Conservation (phyloP, 352 stramenopile genomes). For the Pythium aphanidermatum region DNA sequence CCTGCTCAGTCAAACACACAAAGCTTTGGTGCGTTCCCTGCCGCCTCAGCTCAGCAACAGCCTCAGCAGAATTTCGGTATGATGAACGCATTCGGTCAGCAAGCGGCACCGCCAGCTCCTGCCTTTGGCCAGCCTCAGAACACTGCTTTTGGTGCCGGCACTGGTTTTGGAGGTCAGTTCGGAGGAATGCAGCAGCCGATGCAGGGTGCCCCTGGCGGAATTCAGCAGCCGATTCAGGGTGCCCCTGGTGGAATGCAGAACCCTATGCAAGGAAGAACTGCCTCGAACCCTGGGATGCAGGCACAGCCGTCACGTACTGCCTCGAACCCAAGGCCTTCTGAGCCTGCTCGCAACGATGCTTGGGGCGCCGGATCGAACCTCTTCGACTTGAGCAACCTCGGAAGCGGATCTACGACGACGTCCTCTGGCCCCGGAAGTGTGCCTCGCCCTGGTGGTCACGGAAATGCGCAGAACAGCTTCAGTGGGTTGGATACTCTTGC, state of each 20-base stretch:
- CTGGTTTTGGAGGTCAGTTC: slow-evolving; percentile 9
- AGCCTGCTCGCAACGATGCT: slow-evolving; percentile 64
- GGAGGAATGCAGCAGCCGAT: slow-evolving; percentile 12
- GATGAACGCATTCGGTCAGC: slow-evolving; percentile 38
- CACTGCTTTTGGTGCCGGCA: slow-evolving; percentile 22
- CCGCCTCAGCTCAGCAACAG: slow-evolving; percentile 9
- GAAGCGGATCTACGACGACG: slow-evolving; percentile 16
- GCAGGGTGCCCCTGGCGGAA: slow-evolving; percentile 29
- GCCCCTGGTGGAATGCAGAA: slow-evolving; percentile 18
- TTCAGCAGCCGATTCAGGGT: slow-evolving; percentile 28
- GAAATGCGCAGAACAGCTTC: slow-evolving; percentile 66
- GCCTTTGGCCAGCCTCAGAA: slow-evolving; percentile 17
- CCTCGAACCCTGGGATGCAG: slow-evolving; percentile 18
- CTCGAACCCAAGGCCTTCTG: slow-evolving; percentile 50
- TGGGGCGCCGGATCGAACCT: slow-evolving; percentile 76
- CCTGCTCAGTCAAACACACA: slow-evolving; percentile 19
- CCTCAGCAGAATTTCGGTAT: slow-evolving; percentile 30
- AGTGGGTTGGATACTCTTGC: slow-evolving; percentile 75
- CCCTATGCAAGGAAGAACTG: slow-evolving; percentile 14
- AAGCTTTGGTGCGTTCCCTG: slow-evolving; percentile 40
- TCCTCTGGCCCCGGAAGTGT: slow-evolving; percentile 7
- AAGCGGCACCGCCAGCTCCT: slow-evolving; percentile 9
- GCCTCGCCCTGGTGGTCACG: slow-evolving; percentile 25
- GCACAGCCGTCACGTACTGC: slow-evolving; percentile 29
- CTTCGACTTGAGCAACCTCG: slow-evolving; percentile 76